Evolutionary conservation across 768 basidiomycete species (phyloP).

Genomic region (Boletus huronensis): DNA sequence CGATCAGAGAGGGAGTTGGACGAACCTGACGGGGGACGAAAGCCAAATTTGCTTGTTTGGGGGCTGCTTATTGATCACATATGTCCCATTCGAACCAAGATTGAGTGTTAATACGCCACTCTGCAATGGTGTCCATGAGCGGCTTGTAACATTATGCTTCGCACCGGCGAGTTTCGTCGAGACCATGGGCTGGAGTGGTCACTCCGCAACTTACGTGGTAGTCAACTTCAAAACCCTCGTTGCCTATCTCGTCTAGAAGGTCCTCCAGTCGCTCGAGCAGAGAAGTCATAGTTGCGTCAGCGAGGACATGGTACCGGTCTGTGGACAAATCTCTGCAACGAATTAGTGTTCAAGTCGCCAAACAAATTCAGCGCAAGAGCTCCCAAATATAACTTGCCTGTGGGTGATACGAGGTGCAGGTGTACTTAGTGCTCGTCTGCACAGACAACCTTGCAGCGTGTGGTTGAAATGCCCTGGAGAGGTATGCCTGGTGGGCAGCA

Average conservation of each 20-base stretch:
- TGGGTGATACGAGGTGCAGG: constrained; percentile 55
- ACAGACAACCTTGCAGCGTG: constrained; percentile 2
- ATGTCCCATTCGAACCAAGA: constrained; percentile 75
- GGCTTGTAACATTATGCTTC: neutral
- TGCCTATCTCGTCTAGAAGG: constrained; percentile 56
- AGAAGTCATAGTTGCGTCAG: constrained; percentile 75
- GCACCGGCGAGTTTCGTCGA: neutral
- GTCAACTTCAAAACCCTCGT: constrained; percentile 74
- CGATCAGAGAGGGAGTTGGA: constrained; percentile 4
- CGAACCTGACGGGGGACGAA: constrained; percentile 81
- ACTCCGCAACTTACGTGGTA: constrained; percentile 63
- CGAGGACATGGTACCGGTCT: constrained; percentile 64
- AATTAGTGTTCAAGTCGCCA: neutral
- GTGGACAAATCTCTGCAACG: constrained; percentile 48
- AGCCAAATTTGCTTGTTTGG: constrained; percentile 98
- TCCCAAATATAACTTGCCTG: constrained; percentile 39
- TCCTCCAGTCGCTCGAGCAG: constrained; percentile 74
- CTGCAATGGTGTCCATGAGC: constrained; percentile 39
- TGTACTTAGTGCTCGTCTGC: constrained; percentile 37
- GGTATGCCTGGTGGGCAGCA: neutral
- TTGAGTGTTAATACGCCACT: constrained; percentile 86
- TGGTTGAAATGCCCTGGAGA: neutral
- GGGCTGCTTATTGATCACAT: constrained; percentile 96
- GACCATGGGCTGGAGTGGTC: neutral
- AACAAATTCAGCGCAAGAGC: neutral